Conservation (phyloP, 495 filamentous ascomycete species). For the Penicillium robsamsonii region DNA sequence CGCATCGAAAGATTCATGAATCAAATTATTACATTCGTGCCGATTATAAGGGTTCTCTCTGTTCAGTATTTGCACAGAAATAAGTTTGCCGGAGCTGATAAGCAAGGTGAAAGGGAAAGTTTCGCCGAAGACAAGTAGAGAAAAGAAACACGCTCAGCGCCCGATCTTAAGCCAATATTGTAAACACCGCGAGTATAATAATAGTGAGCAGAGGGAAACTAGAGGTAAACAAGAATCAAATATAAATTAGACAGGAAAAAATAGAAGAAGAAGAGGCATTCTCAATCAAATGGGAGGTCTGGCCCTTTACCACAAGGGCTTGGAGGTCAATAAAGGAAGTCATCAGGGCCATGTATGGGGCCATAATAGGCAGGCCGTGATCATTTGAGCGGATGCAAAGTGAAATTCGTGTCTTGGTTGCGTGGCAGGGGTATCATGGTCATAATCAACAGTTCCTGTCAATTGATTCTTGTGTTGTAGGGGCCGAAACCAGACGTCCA, state of each 20-base stretch:
- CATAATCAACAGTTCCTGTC: slow-evolving; percentile 8
- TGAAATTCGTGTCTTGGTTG: slow-evolving; percentile 9
- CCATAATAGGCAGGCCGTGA: slow-evolving; percentile 5
- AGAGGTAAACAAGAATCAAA: neutral
- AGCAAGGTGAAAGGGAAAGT: neutral
- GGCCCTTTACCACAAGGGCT: neutral
- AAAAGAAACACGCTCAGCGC: neutral
- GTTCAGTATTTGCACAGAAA: slow-evolving; percentile 3
- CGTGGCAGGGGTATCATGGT: slow-evolving; percentile 12
- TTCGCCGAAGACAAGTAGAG: neutral
- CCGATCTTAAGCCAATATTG: neutral
- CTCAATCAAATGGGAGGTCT: neutral
- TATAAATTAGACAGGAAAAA: neutral
- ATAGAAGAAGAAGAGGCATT: neutral
- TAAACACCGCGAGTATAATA: slow-evolving; percentile 2
- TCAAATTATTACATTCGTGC: slow-evolving; percentile 3
- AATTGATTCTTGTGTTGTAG: slow-evolving; percentile 4
- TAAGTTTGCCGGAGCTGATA: neutral
- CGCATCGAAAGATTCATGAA: neutral
- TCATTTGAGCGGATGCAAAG: slow-evolving; percentile 8
- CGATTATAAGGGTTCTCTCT: neutral
- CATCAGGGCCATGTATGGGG: neutral
- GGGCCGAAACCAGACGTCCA: slow-evolving; percentile 6
- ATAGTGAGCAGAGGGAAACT: neutral
- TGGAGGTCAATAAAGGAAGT: neutral